Evolutionary conservation across 108 stramenopile genomes (phyloP), one percentile per base, ranked within the genome.

Genomic region (Pseudonitzschia pungens): DNA sequence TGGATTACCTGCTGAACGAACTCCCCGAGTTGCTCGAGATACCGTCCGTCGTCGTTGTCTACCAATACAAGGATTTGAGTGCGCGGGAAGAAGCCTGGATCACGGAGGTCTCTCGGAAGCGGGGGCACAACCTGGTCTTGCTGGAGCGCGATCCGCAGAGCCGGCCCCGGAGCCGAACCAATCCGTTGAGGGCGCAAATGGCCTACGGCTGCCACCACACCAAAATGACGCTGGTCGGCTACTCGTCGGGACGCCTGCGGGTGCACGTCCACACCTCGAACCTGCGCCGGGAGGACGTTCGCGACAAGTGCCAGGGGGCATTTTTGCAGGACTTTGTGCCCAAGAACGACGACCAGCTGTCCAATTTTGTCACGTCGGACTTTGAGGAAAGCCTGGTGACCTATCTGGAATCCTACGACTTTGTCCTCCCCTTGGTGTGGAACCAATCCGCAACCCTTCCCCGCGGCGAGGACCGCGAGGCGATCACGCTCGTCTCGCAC

Each of bases 181-280:
- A 85, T 77, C 76, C 81, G 16, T 32, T 86, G 20, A 1, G 11
- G 14, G 45, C 36, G 10, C 27, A 5, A 54, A 65, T 81, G 18
- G 55, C 70, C 36, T 79, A 80, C 40, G 90, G 93, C 20, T 75
- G 80, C 41, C 93, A 94, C 73, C 93, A 94, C 65, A 90, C 89
- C 51, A 94, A 94, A 74, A 72, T 91, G 75, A 84, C 90, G 51
- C 66, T 94, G 21, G 58, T 92, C 12, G 88, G 89, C 15, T 90
- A 80, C 72, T 67, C 77, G 5, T 73, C 78, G 29, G 64, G 78
- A 15, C 68, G 63, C 26, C 67, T 91, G 45, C 86, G 93, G 20
- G 83, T 94, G 0, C 77, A 87, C 43, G 73, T 94, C 21, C 89
- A 90, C 62, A 94, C 93, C 1, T 83, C 87, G 41, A 94, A 94